Evolutionary conservation across 805 yeast species (phyloP).

Genomic region (Candida nitratophila): DNA sequence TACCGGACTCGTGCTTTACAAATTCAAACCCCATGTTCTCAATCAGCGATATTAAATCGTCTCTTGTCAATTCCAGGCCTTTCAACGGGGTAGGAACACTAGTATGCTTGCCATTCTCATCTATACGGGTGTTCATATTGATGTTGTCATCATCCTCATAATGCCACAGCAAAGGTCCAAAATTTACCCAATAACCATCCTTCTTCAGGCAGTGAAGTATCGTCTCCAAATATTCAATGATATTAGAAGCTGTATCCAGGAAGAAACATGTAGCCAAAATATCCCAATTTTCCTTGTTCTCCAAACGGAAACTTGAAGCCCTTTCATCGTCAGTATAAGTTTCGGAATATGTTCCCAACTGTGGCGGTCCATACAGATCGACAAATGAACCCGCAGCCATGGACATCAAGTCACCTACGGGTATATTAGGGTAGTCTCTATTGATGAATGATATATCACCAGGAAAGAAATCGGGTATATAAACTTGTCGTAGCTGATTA

Average conservation of each 20-base stretch:
- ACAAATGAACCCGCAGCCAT: constrained; percentile 70
- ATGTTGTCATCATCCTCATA: constrained; percentile 44
- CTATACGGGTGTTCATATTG: constrained; percentile 14
- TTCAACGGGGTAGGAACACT: constrained; percentile 29
- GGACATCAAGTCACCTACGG: constrained; percentile 49
- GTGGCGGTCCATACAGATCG: constrained; percentile 54
- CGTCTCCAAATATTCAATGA: constrained; percentile 48
- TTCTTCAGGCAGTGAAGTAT: constrained; percentile 37
- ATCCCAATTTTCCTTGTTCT: constrained; percentile 34
- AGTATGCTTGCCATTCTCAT: constrained; percentile 14
- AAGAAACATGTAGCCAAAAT: constrained; percentile 51
- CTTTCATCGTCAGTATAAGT: constrained; percentile 29
- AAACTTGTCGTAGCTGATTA: constrained; percentile 43
- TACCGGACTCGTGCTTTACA: constrained; percentile 32
- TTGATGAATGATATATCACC: constrained; percentile 28
- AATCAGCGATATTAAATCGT: constrained; percentile 44
- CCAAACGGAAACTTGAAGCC: constrained; percentile 34
- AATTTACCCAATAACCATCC: constrained; percentile 53
- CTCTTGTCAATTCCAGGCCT: constrained; percentile 55
- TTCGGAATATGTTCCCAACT: constrained; percentile 25
- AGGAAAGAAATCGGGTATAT: constrained; percentile 48
- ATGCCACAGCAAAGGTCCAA: constrained; percentile 71
- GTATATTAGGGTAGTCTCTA: constrained; percentile 29
- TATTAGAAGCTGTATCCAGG: constrained; percentile 55
- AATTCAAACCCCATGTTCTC: constrained; percentile 45